Evolutionary conservation across 1,139 yeast species (phyloP).

Genomic region (Pichia inconspicua): DNA sequence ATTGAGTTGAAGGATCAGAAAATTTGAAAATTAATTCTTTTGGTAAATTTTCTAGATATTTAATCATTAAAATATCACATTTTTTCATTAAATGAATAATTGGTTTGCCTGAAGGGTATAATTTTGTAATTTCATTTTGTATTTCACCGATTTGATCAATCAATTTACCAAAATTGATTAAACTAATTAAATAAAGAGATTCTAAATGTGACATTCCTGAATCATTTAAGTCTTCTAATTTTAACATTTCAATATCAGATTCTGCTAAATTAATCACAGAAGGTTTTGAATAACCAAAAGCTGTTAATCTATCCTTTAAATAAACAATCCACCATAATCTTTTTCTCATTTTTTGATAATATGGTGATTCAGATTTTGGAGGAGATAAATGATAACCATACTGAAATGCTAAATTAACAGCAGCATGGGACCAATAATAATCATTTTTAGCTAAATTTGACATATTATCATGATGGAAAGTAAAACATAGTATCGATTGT

Average conservation of each 20-base stretch:
- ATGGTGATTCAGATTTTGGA: slow-evolving; percentile 20
- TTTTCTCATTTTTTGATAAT: slow-evolving; percentile 55
- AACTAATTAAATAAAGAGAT: slow-evolving; percentile 52
- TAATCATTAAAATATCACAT: slow-evolving; percentile 74
- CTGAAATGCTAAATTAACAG: slow-evolving; percentile 69
- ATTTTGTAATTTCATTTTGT: slow-evolving; percentile 44
- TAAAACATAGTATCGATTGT: slow-evolving; percentile 57
- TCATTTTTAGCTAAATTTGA: slow-evolving; percentile 70
- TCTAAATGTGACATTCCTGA: slow-evolving; percentile 38
- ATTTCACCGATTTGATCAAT: slow-evolving; percentile 65
- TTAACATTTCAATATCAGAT: slow-evolving; percentile 71
- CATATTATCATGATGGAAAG: slow-evolving; percentile 73
- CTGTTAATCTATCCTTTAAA: slow-evolving; percentile 58
- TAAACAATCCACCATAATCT: slow-evolving; percentile 78
- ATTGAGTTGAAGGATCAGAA: slow-evolving; percentile 43
- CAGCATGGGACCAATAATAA: slow-evolving; percentile 72
- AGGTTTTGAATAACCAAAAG: slow-evolving; percentile 70
- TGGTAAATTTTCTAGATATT: slow-evolving; percentile 70
- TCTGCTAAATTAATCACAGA: slow-evolving; percentile 62
- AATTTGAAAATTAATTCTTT: slow-evolving; percentile 55
- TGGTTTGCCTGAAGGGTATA: slow-evolving; percentile 8
- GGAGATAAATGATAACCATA: slow-evolving; percentile 60
- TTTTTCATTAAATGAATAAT: slow-evolving; percentile 38
- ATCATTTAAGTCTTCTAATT: slow-evolving; percentile 56
- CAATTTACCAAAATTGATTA: slow-evolving; percentile 64